These are phyloP conservation scores for Funneliformis geosporum DNA, from an alignment of 192 early-diverging fungal species.

Conservation along the genomic window DNA sequence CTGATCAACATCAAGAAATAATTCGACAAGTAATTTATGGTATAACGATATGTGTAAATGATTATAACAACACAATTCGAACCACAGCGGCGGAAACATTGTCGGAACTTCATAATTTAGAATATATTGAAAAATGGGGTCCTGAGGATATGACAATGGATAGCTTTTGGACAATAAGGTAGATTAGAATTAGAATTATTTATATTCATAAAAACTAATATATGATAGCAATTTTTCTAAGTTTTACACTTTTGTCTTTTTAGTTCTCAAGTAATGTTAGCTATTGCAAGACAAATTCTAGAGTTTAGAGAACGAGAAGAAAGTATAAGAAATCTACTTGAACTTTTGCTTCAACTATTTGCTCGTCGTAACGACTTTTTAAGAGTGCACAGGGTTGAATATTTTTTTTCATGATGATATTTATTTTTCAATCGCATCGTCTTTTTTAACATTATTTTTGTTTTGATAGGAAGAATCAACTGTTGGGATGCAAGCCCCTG, in stretches of 20 bases:
- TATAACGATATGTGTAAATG: conserved; percentile 75
- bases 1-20: conserved; percentile 3
- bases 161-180: conserved; percentile 77
- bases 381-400: conserved; percentile 46
- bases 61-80: conserved; percentile 70
- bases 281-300: conserved; percentile 74
- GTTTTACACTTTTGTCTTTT: background rate
- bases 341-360: conserved; percentile 67
- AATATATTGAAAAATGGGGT: conserved; percentile 80
- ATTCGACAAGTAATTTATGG: conserved; percentile 70
- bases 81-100: conserved; percentile 71
- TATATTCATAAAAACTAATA: no score
- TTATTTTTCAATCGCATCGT: background rate
- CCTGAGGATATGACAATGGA: conserved; percentile 68
- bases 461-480: conserved; percentile 47
- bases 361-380: conserved; percentile 64
- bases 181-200: background rate
- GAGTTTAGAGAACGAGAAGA: conserved; percentile 69
- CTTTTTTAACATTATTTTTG: background rate
- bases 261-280: conserved; percentile 61
- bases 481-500: conserved; percentile 58
- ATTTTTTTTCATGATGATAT: background rate
- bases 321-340: conserved; percentile 64
- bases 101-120: conserved; percentile 69
- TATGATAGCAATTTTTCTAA: background rate